phyloP scores from a whole-genome alignment of 2,329 filamentous ascomycete genomes.

The Monosporascus ibericus region DNA sequence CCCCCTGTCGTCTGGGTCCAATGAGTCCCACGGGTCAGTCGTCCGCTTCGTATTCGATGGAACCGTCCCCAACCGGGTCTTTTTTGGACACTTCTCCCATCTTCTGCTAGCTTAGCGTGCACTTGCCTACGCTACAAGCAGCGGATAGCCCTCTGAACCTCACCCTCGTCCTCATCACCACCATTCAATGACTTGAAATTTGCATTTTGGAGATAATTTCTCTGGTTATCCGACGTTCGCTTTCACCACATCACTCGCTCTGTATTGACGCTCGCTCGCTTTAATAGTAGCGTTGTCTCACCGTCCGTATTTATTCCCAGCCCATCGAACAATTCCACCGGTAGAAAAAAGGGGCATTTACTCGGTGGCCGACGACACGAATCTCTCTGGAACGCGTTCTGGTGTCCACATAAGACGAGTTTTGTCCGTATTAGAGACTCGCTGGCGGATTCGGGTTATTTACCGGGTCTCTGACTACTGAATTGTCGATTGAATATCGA shows the following conservation, averaged over 20 bases:
- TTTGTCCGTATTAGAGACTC: neutral
- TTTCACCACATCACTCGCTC: slow-evolving; percentile 11
- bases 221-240: slow-evolving; percentile 20
- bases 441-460: slow-evolving; percentile 6
- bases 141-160: neutral
- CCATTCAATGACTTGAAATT: slow-evolving; percentile 13
- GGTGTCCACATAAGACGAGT: neutral
- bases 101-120: too few species aligned
- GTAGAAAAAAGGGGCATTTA: neutral
- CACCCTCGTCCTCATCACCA: neutral
- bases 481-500: slow-evolving; percentile 7
- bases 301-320: too few species aligned
- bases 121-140: neutral
- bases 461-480: slow-evolving; percentile 6
- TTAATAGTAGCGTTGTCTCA: neutral
- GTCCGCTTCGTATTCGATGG: too few species aligned
- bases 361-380: neutral
- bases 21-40: too few species aligned
- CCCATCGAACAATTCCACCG: neutral
- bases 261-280: slow-evolving; percentile 18
- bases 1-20: too few species aligned
- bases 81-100: too few species aligned
- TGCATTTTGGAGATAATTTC: slow-evolving; percentile 1
- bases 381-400: neutral
- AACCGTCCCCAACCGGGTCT: too few species aligned